Conservation (phyloP, 441 rosid genomes). For the Populus hybrid region DNA sequence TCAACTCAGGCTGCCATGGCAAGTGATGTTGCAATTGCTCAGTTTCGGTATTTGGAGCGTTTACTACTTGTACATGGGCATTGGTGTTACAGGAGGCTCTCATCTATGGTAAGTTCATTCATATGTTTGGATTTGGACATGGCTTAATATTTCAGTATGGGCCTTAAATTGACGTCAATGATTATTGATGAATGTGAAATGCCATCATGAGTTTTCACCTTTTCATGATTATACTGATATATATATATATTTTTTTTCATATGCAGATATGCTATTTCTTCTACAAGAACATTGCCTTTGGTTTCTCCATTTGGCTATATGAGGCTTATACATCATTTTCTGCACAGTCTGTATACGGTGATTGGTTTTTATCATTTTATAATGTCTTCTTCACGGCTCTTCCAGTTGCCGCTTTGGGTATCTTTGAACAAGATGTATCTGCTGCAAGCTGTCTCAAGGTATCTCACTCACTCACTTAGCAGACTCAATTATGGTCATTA, state of each 20-base stretch:
- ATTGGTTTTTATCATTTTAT: slow-evolving; percentile 76
- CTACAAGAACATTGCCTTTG: slow-evolving; percentile 88
- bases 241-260: slow-evolving; percentile 6
- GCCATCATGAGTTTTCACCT: not conserved
- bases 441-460: slow-evolving; percentile 45
- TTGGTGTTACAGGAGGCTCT: slow-evolving; percentile 94
- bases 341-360: slow-evolving; percentile 75
- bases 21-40: slow-evolving; percentile 83
- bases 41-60: slow-evolving; percentile 78
- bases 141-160: slow-evolving; percentile 4
- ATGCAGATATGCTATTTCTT: slow-evolving; percentile 94
- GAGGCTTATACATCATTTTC: slow-evolving; percentile 83
- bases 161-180: not conserved
- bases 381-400: slow-evolving; percentile 89
- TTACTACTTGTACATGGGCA: slow-evolving; percentile 90
- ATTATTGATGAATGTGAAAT: not conserved
- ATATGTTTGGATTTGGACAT: slow-evolving; percentile 6
- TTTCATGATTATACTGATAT: slow-evolving; percentile 1
- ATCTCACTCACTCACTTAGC: not conserved
- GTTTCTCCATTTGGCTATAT: slow-evolving; percentile 76
- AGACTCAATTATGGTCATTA: not conserved
- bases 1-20: slow-evolving; percentile 84
- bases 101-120: slow-evolving; percentile 64
- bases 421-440: slow-evolving; percentile 89
- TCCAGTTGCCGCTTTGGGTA: slow-evolving; percentile 87